Evolutionary conservation across 2,329 filamentous ascomycete species (phyloP), one percentile per base, ranked within the genome.

Genomic region (Penicillium sp.): DNA sequence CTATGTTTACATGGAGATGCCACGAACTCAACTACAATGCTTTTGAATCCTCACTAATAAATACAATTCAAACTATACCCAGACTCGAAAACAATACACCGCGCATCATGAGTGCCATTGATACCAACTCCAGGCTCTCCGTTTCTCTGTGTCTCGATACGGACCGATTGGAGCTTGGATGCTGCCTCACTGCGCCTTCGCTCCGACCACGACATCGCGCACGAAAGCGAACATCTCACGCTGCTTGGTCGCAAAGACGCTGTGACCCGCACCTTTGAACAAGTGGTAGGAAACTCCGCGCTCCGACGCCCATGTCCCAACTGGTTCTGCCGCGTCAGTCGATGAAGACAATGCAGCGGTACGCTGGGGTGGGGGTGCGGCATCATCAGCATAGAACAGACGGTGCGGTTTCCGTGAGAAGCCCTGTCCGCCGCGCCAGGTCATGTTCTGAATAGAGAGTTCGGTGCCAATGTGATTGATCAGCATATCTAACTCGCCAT

Each of bases 371-470:
- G 25, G 16, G 6, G 54, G 48, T 9, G 40, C 54, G 4, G 58
- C 48, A 47, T 61, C 38, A 28, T 65, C 48, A 2, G 39, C 44
- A 26, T 50, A 57, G 28, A 67, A 67, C 2, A 30, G 13, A 0
- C 41, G 43, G 17, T 20, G 41, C 0, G 62, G 63, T n/a, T 48
- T 50, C 11, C 47, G 13, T n/a, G 56, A 48, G 31, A 68, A 65
- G 2, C 66, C 67, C 36, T 65, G 64, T 3, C 41, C 45, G 4
- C 65, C 64, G 20, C 52, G 45, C 64, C 65, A 70, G 9, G 66
- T 68, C 64, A 70, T 67, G 36, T 68, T 69, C 42, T 69, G 63
- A 21, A 69, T 48, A 4, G 50, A 53, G 4, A 68, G 40, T 31
- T 68, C 60, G 7, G 56, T 56, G 3, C 63, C 66, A 34, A 63